These are phyloP conservation scores for Saccharomycopsis amapae DNA, from an alignment of 805 yeast species.

Conservation along the genomic window DNA sequence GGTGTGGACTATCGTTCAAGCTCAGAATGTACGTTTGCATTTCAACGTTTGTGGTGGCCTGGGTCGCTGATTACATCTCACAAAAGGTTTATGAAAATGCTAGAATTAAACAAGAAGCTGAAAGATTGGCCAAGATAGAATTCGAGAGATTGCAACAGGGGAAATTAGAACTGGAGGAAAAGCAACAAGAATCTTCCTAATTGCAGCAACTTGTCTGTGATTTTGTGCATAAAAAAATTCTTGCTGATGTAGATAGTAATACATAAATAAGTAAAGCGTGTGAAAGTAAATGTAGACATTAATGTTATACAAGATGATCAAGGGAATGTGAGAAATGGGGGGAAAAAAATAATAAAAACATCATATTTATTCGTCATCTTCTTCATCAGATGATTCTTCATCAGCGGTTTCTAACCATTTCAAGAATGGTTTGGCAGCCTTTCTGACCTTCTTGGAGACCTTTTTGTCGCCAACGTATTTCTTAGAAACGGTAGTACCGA, in stretches of 20 bases:
- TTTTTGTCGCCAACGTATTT: conserved; percentile 85
- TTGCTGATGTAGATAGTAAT: no score
- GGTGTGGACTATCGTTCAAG: conserved; percentile 25
- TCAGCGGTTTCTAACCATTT: conserved; percentile 95
- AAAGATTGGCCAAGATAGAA: conserved; percentile 20
- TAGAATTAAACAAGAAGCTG: conserved; percentile 21
- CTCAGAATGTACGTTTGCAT: conserved; percentile 26
- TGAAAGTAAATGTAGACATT: no score
- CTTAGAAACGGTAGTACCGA: conserved; percentile 90
- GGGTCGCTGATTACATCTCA: conserved; percentile 24
- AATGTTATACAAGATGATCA: no score
- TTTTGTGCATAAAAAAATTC: no score
- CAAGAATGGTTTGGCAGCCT: conserved; percentile 94
- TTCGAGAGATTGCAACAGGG: conserved; percentile 4
- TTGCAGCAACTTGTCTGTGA: no score
- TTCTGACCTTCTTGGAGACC: conserved; percentile 81
- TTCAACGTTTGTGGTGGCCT: conserved; percentile 27
- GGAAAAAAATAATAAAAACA: no score
- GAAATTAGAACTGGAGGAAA: no score
- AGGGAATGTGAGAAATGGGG: no score
- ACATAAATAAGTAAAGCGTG: no score
- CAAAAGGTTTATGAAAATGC: conserved; percentile 20
- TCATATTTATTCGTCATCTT: conserved; percentile 25
- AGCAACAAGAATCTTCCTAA: no score
- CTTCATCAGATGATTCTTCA: conserved; percentile 65